These are phyloP conservation scores for Tolypocladium nubicola DNA, from an alignment of 2,329 filamentous ascomycete genomes.

Conservation along the genomic window DNA sequence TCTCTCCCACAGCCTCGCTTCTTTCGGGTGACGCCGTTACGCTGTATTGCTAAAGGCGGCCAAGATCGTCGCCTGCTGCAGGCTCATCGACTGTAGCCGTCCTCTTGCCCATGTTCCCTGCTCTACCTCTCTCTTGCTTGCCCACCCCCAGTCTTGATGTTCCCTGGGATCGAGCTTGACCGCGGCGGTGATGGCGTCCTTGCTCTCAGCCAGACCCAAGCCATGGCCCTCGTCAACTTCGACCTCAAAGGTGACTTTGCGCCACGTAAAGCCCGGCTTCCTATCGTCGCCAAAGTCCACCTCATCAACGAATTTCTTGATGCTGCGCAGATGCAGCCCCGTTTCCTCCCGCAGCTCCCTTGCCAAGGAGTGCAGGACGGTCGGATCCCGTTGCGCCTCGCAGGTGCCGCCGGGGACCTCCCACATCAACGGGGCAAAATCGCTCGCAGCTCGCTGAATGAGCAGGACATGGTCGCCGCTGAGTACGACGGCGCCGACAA, in stretches of 20 bases:
- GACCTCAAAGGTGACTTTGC: conserved; percentile 5
- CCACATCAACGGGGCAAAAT: conserved; percentile 4
- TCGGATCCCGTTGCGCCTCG: conserved; percentile 1
- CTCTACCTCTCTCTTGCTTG: conserved; percentile 1
- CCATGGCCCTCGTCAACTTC: conserved; percentile 1
- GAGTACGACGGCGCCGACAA: conserved; percentile 3
- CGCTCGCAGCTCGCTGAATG: conserved; percentile 2
- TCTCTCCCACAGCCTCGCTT: background rate
- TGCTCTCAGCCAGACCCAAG: background rate
- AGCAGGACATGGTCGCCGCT: conserved; percentile 1
- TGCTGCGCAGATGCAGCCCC: conserved; percentile 1
- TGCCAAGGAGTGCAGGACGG: background rate
- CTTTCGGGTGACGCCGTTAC: background rate
- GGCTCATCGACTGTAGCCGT: background rate
- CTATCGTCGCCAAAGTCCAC: conserved; percentile 1
- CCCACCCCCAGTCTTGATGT: conserved; percentile 7
- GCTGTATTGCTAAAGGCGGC: background rate
- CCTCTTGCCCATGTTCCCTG: background rate
- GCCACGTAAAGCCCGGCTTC: conserved; percentile 1
- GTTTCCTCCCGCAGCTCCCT: conserved; percentile 5
- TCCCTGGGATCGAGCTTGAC: conserved; percentile 5
- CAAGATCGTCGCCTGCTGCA: background rate
- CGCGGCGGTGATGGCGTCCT: background rate
- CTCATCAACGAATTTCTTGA: conserved; percentile 1
- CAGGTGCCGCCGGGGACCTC: conserved; percentile 3